A percentile compares a stretch with the other conserved stretches of the same genome.
Conservation (phyloP, 2,329 filamentous ascomycete genomes). For the Xylariaceae sp. region DNA sequence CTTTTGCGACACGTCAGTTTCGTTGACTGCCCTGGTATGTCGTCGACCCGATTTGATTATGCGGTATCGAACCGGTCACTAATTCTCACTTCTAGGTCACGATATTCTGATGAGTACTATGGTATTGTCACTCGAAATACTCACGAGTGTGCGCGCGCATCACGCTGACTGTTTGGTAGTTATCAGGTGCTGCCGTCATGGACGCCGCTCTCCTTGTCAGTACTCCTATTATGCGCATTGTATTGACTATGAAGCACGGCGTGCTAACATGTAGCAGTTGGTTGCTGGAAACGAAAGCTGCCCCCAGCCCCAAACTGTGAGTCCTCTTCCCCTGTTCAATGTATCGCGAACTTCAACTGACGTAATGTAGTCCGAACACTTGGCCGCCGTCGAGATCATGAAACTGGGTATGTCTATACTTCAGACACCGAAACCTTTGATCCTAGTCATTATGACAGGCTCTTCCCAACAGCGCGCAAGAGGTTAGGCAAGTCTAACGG, state of each 20-base stretch:
- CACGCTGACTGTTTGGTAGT: conserved; percentile 30
- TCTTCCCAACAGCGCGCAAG: background rate
- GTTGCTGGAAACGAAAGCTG: conserved; percentile 96
- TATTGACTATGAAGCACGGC: background rate
- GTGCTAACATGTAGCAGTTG: conserved; percentile 14
- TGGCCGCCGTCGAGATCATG: conserved; percentile 99
- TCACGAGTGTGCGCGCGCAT: background rate
- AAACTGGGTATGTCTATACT: conserved; percentile 55
- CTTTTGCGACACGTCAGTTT: conserved; percentile 90
- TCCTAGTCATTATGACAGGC: background rate
- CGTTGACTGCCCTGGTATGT: conserved; percentile 78
- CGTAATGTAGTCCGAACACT: conserved; percentile 66
- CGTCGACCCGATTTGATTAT: background rate
- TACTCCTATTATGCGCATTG: background rate
- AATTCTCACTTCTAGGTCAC: conserved; percentile 52
- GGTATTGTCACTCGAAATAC: conserved; percentile 33
- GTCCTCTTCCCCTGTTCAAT: background rate
- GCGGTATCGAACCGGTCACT: background rate
- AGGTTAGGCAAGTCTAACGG: background rate
- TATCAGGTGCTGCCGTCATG: conserved; percentile 99
- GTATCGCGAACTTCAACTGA: background rate
- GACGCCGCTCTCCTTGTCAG: conserved; percentile 89
- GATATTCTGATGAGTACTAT: conserved; percentile 99
- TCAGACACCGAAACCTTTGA: background rate
- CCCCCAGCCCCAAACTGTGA: conserved; percentile 83